Percentiles rank a stretch among this genome's conserved stretches.
These are phyloP conservation scores for Sambucus nigra DNA, from an alignment of 129 eudicot species.

Conservation along the genomic window DNA sequence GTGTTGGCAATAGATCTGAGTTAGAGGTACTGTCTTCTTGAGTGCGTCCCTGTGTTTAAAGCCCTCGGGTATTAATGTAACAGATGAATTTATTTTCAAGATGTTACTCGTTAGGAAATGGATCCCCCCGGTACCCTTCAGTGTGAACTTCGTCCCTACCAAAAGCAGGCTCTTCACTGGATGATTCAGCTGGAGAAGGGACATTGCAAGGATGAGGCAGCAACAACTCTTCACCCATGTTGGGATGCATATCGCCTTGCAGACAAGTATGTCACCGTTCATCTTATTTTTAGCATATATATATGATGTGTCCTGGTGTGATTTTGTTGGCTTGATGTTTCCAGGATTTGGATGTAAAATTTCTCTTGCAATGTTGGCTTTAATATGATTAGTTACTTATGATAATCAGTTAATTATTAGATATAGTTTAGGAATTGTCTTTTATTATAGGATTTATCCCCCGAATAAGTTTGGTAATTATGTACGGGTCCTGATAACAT, in stretches of 20 bases:
- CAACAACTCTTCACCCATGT: conserved; percentile 86
- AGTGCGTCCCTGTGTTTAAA: neutral
- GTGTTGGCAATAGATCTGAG: conserved; percentile 73
- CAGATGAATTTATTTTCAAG: neutral
- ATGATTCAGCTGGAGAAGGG: conserved; percentile 90
- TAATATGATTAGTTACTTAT: too few species aligned
- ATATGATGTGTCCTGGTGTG: too few species aligned
- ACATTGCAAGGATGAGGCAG: conserved; percentile 61
- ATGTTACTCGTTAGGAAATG: conserved; percentile 57
- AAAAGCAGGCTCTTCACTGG: conserved; percentile 96
- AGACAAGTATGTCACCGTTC: conserved; percentile 46
- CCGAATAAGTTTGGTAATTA: too few species aligned
- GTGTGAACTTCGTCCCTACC: conserved; percentile 92
- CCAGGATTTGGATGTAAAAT: too few species aligned
- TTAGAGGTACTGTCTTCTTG: conserved; percentile 50
- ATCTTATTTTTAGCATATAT: too few species aligned
- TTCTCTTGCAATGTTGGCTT: too few species aligned
- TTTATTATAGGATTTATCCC: too few species aligned
- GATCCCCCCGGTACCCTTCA: conserved; percentile 66
- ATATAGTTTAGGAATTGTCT: too few species aligned
- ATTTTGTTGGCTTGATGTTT: too few species aligned
- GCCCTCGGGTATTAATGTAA: neutral
- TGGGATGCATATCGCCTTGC: conserved; percentile 92
- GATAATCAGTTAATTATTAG: too few species aligned
- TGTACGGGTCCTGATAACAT: too few species aligned